Percentiles rank a stretch among this genome's conserved stretches.
phyloP scores from a whole-genome alignment of 2,329 filamentous ascomycete species.

The Polychaeton citri region DNA sequence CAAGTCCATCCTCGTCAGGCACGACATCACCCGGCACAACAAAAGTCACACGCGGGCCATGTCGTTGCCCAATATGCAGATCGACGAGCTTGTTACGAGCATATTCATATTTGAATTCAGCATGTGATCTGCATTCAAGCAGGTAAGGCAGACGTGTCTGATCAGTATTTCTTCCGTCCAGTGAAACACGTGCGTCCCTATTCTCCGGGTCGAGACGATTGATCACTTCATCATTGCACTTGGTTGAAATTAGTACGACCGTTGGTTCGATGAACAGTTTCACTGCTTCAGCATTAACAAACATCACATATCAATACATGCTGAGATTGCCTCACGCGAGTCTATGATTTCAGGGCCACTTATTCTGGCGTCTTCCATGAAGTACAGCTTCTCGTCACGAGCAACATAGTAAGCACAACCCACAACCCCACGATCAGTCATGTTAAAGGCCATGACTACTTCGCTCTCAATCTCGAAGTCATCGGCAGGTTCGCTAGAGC shows the following conservation, averaged over 20 bases:
- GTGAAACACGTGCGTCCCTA: slow-evolving; percentile 15
- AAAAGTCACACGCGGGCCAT: slow-evolving; percentile 39
- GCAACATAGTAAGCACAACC: slow-evolving; percentile 78
- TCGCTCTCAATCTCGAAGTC: slow-evolving; percentile 44
- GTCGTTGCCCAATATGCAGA: slow-evolving; percentile 39
- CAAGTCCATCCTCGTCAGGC: slow-evolving; percentile 8
- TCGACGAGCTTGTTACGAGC: slow-evolving; percentile 54
- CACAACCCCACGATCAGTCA: slow-evolving; percentile 55
- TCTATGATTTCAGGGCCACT: slow-evolving; percentile 51
- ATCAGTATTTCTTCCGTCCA: slow-evolving; percentile 21
- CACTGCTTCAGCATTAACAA: slow-evolving; percentile 29
- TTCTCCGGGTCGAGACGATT: slow-evolving; percentile 31
- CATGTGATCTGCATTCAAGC: slow-evolving; percentile 54
- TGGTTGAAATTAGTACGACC: slow-evolving; percentile 43
- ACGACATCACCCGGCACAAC: slow-evolving; percentile 46
- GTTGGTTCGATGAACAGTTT: slow-evolving; percentile 50
- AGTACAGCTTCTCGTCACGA: slow-evolving; percentile 52
- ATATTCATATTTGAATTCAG: slow-evolving; percentile 57
- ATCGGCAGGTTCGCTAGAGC: background rate
- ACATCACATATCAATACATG: background rate
- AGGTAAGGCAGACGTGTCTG: slow-evolving; percentile 44
- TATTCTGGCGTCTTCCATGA: slow-evolving; percentile 63
- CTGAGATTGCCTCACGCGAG: slow-evolving; percentile 21
- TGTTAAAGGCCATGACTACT: slow-evolving; percentile 66
- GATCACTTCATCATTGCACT: slow-evolving; percentile 37